phyloP scores from a whole-genome alignment of 352 stramenopile species.

The Globisporangium splendens region DNA sequence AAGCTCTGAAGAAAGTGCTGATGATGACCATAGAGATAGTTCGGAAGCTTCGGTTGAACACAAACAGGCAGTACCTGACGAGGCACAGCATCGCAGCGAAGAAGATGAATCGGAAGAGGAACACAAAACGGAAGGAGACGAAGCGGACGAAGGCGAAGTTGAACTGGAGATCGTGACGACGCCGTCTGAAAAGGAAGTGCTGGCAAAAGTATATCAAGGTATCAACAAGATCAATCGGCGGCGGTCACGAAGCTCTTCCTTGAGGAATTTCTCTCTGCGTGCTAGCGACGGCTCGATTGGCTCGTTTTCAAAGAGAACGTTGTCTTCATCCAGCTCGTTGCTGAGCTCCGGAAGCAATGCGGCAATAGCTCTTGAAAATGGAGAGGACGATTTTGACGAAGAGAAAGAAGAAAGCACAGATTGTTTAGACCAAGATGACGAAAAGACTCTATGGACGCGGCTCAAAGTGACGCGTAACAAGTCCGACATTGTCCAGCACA shows the following conservation, averaged over 20 bases:
- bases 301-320: constrained; percentile 36
- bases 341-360: constrained; percentile 39
- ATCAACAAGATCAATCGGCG: constrained; percentile 74
- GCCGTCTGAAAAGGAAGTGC: constrained; percentile 65
- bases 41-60: constrained; percentile 17
- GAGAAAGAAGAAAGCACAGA: constrained; percentile 11
- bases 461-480: constrained; percentile 26
- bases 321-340: constrained; percentile 60
- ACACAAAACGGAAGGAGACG: constrained; percentile 18
- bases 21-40: constrained; percentile 10
- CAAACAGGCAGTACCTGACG: constrained; percentile 1
- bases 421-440: constrained; percentile 9
- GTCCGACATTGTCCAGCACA: constrained; percentile 34
- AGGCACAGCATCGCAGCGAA: constrained; percentile 10
- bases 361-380: constrained; percentile 15
- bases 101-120: constrained; percentile 13
- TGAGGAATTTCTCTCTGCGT: constrained; percentile 48
- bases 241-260: constrained; percentile 59
- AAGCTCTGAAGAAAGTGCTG: constrained; percentile 10
- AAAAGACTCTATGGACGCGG: constrained; percentile 42
- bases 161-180: constrained; percentile 66
- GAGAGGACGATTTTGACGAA: constrained; percentile 16
- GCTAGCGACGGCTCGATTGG: constrained; percentile 28
- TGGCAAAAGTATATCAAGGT: constrained; percentile 61
- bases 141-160: constrained; percentile 27